These are phyloP conservation scores for Conticribra guillardii DNA, from an alignment of 108 stramenopile genomes.

Conservation along the genomic window DNA sequence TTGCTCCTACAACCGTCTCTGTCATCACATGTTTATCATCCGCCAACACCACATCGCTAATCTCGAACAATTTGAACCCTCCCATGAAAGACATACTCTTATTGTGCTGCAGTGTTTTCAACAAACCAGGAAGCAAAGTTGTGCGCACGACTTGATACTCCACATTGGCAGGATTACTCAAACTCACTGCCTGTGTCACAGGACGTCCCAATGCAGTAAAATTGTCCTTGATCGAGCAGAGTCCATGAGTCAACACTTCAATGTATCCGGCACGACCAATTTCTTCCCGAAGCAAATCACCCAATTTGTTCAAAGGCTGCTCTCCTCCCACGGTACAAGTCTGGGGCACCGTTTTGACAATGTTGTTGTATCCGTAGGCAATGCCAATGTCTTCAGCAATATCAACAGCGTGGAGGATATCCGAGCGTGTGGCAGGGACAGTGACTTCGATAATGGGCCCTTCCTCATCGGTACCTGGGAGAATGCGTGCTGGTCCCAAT, in stretches of 20 bases:
- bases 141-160: slow-evolving; percentile 98
- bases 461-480: slow-evolving; percentile 51
- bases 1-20: slow-evolving; percentile 93
- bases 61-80: slow-evolving; percentile 94
- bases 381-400: slow-evolving; percentile 99
- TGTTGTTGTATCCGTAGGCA: slow-evolving; percentile 99
- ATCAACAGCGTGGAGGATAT: slow-evolving; percentile 98
- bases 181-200: slow-evolving; percentile 76
- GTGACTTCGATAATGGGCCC: slow-evolving; percentile 86
- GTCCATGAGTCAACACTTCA: slow-evolving; percentile 92
- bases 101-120: slow-evolving; percentile 96
- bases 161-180: slow-evolving; percentile 96
- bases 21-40: slow-evolving; percentile 86
- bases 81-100: slow-evolving; percentile 75
- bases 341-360: slow-evolving; percentile 85
- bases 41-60: slow-evolving; percentile 94
- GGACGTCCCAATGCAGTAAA: slow-evolving; percentile 86
- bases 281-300: slow-evolving; percentile 96
- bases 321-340: slow-evolving; percentile 87
- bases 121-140: slow-evolving; percentile 92
- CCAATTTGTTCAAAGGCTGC: slow-evolving; percentile 89
- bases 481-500: slow-evolving; percentile 87
- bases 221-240: slow-evolving; percentile 93
- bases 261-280: slow-evolving; percentile 94
- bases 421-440: slow-evolving; percentile 96